Evolutionary conservation across 2,329 filamentous ascomycete species (phyloP).

Genomic region (Talaromyces sp.): DNA sequence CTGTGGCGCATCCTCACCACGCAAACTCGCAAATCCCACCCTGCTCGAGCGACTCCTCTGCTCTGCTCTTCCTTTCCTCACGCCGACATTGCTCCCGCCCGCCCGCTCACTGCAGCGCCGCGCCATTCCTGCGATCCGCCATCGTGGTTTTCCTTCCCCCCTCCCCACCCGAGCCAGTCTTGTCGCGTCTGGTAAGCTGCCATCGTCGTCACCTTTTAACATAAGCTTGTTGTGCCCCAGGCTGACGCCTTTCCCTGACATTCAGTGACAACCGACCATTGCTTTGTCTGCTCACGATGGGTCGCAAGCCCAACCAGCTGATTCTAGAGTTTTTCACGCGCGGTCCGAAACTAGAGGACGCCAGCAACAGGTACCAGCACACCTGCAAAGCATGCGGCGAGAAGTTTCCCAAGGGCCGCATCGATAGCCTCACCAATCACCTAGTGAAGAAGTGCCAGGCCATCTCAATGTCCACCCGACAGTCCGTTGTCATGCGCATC

Average conservation of each 20-base stretch:
- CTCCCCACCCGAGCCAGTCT: neutral
- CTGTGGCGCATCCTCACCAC: neutral
- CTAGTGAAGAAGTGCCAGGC: slow-evolving; percentile 83
- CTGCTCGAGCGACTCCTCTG: neutral
- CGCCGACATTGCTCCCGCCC: neutral
- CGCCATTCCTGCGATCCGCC: neutral
- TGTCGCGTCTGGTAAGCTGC: neutral
- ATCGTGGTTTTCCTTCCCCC: neutral
- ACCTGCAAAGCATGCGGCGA: slow-evolving; percentile 86
- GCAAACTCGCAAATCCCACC: neutral
- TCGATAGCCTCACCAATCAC: slow-evolving; percentile 76
- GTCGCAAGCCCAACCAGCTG: slow-evolving; percentile 75
- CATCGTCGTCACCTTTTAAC: neutral
- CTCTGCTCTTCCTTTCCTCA: neutral
- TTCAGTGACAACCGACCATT: slow-evolving; percentile 1
- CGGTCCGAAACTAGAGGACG: slow-evolving; percentile 79
- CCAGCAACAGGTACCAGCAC: slow-evolving; percentile 87
- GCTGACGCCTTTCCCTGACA: slow-evolving; percentile 10
- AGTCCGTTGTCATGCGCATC: slow-evolving; percentile 68
- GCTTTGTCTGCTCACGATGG: slow-evolving; percentile 52
- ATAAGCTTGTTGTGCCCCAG: neutral
- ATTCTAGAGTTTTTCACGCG: slow-evolving; percentile 86
- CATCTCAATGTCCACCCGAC: slow-evolving; percentile 68
- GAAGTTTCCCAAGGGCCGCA: slow-evolving; percentile 83
- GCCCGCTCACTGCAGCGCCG: neutral